Evolutionary conservation across 2,329 filamentous ascomycete genomes (phyloP).

Genomic region (Alternaria sp.): DNA sequence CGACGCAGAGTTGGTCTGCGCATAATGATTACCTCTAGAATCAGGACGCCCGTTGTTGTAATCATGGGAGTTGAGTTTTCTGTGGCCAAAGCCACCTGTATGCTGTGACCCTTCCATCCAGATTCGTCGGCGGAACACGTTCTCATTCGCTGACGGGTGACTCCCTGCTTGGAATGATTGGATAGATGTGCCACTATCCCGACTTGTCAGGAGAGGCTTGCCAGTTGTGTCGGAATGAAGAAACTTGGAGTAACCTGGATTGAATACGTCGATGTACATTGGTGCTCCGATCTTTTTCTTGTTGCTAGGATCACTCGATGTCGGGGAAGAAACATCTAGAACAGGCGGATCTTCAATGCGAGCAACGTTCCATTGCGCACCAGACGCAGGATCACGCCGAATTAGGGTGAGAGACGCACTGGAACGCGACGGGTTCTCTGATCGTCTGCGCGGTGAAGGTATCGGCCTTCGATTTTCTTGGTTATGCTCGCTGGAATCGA

Average conservation of each 20-base stretch:
- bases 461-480: constrained; percentile 33
- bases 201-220: constrained; percentile 21
- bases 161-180: constrained; percentile 15
- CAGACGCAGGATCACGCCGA: constrained; percentile 58
- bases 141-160: constrained; percentile 16
- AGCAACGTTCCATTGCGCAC: constrained; percentile 62
- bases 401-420: constrained; percentile 57
- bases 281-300: constrained; percentile 53
- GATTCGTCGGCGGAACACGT: constrained; percentile 55
- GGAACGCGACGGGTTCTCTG: constrained; percentile 20
- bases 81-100: constrained; percentile 52
- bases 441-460: constrained; percentile 31
- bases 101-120: constrained; percentile 58
- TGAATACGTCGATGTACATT: constrained; percentile 64
- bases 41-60: constrained; percentile 29
- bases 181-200: constrained; percentile 25
- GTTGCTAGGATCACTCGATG: constrained; percentile 35
- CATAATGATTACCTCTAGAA: constrained; percentile 33
- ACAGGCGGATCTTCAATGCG: constrained; percentile 57
- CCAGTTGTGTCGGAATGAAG: constrained; percentile 41
- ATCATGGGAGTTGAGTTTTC: constrained; percentile 45
- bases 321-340: constrained; percentile 56
- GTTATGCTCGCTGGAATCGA: constrained; percentile 30
- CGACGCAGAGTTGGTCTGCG: constrained; percentile 20
- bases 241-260: constrained; percentile 68